phyloP scores from a whole-genome alignment of 2,329 filamentous ascomycete species.

The Coniochaeta sp. region DNA sequence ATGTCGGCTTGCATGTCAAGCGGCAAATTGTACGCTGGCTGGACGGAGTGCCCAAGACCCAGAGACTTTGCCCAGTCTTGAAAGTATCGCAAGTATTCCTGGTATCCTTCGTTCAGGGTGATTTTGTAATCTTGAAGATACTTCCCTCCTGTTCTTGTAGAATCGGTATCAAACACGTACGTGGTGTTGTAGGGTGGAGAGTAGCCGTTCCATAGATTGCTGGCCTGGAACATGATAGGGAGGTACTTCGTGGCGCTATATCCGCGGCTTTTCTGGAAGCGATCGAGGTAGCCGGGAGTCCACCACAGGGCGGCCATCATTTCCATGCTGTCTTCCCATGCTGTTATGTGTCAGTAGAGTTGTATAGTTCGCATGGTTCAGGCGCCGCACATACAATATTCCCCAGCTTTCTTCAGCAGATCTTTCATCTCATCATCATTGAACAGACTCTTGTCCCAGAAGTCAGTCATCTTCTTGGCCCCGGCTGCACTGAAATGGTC shows the following conservation, averaged over 20 bases:
- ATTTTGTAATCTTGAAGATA: conserved; percentile 15
- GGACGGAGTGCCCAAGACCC: conserved; percentile 12
- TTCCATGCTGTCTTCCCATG: conserved; percentile 20
- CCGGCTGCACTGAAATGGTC: conserved; percentile 17
- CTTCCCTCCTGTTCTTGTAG: conserved; percentile 5
- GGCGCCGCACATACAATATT: conserved; percentile 11
- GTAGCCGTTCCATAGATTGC: conserved; percentile 12
- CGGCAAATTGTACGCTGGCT: conserved; percentile 18
- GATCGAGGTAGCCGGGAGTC: conserved; percentile 11
- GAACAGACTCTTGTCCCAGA: conserved; percentile 17
- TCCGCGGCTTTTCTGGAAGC: conserved; percentile 10
- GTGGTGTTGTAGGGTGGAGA: conserved; percentile 13
- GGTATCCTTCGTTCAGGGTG: conserved; percentile 12
- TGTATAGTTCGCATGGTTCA: neutral
- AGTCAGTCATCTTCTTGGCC: conserved; percentile 14
- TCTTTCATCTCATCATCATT: conserved; percentile 7
- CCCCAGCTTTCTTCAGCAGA: conserved; percentile 10
- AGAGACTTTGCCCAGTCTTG: conserved; percentile 8
- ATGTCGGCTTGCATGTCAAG: conserved; percentile 13
- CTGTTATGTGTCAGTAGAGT: conserved; percentile 1
- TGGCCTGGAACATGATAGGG: conserved; percentile 15
- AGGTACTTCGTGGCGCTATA: conserved; percentile 12
- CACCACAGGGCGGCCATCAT: conserved; percentile 15
- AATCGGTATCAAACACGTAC: conserved; percentile 9
- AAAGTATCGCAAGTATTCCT: conserved; percentile 9